A percentile compares a stretch with the other conserved stretches of the same genome.
phyloP scores from a whole-genome alignment of 768 basidiomycete genomes.

The Boletus rubescentipes region DNA sequence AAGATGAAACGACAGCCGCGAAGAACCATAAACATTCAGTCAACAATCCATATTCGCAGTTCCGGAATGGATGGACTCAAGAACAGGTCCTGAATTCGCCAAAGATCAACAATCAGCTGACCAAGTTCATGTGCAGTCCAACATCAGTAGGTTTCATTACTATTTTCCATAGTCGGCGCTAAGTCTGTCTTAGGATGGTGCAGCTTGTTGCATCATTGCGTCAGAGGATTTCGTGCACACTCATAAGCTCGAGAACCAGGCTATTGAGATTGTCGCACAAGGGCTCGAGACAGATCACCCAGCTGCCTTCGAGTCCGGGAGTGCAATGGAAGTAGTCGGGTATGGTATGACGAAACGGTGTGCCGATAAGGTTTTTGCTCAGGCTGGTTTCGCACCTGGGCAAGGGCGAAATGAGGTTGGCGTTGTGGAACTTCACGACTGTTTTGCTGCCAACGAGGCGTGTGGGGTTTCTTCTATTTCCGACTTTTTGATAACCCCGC shows the following conservation, averaged over 20 bases:
- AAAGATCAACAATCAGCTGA: conserved; percentile 70
- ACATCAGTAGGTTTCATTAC: conserved; percentile 53
- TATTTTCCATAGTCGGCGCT: background rate
- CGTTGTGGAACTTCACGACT: conserved; percentile 86
- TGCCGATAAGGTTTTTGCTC: conserved; percentile 65
- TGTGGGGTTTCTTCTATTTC: conserved; percentile 1
- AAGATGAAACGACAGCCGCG: conserved; percentile 46
- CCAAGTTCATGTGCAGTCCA: conserved; percentile 86
- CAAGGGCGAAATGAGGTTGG: conserved; percentile 70
- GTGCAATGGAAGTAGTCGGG: conserved; percentile 81
- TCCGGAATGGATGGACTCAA: conserved; percentile 72
- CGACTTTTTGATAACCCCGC: background rate
- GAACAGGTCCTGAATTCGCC: conserved; percentile 66
- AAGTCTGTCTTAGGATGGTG: conserved; percentile 53
- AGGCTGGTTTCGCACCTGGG: conserved; percentile 67
- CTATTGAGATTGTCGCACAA: conserved; percentile 76
- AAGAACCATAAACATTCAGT: conserved; percentile 84
- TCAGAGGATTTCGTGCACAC: conserved; percentile 75
- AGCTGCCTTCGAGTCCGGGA: conserved; percentile 60
- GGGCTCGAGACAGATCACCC: conserved; percentile 66
- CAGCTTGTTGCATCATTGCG: conserved; percentile 73
- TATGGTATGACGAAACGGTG: conserved; percentile 71
- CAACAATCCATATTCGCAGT: conserved; percentile 86
- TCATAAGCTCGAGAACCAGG: conserved; percentile 78
- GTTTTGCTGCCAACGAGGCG: conserved; percentile 82